Conservation (phyloP, 2,329 filamentous ascomycete species). For the Colletotrichum tamarilloi region DNA sequence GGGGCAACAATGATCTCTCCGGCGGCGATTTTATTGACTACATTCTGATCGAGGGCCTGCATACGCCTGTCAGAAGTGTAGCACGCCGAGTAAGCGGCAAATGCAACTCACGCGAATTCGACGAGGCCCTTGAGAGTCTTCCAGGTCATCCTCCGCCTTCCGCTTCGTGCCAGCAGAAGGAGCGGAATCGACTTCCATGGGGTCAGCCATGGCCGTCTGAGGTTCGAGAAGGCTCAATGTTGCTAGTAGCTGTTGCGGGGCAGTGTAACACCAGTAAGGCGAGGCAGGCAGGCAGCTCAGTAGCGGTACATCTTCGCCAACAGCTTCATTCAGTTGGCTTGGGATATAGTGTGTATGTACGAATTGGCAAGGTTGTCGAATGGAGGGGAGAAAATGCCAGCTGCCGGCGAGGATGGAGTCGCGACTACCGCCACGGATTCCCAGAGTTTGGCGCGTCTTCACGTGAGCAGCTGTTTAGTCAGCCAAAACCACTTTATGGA, state of each 20-base stretch:
- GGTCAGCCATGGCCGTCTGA: slow-evolving; percentile 45
- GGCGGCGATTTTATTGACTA: slow-evolving; percentile 98
- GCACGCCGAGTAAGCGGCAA: slow-evolving; percentile 6
- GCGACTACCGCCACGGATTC: neutral
- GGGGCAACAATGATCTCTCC: slow-evolving; percentile 98
- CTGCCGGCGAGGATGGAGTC: neutral
- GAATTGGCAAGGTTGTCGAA: neutral
- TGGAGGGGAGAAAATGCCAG: neutral
- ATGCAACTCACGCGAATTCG: slow-evolving; percentile 59
- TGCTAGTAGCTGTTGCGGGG: neutral
- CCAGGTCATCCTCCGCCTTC: slow-evolving; percentile 54
- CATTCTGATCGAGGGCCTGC: slow-evolving; percentile 87
- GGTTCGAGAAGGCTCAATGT: neutral
- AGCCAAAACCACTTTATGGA: neutral
- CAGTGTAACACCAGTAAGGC: neutral
- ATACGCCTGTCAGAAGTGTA: slow-evolving; percentile 9
- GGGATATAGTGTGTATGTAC: neutral
- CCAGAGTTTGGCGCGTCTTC: neutral
- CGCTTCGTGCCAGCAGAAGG: slow-evolving; percentile 58
- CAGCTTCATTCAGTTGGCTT: too few relatives aligned
- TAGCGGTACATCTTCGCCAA: neutral
- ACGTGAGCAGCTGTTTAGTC: neutral
- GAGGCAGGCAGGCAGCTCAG: neutral
- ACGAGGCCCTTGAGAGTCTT: slow-evolving; percentile 53
- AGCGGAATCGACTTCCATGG: slow-evolving; percentile 56